These are phyloP conservation scores for Neotropicomus parvogracilis DNA, from an alignment of 1,284 basidiomycete genomes.

Conservation along the genomic window DNA sequence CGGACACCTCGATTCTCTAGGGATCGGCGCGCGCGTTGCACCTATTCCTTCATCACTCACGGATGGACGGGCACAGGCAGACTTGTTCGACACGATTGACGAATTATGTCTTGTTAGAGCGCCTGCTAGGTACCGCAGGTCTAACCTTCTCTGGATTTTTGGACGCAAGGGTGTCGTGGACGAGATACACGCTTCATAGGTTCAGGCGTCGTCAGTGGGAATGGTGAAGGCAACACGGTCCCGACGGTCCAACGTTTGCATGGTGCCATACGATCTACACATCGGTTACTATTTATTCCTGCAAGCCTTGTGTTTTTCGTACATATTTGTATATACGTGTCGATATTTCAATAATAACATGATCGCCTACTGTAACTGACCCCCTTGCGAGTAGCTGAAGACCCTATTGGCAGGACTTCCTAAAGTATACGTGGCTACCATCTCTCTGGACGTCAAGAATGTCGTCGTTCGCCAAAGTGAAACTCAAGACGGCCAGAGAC, in stretches of 20 bases:
- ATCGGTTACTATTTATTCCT: no score
- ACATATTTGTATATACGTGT: not conserved
- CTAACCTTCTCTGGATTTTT: slow-evolving; percentile 19
- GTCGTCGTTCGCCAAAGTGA: slow-evolving; percentile 56
- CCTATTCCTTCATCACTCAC: slow-evolving; percentile 5
- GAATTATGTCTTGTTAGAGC: slow-evolving; percentile 28
- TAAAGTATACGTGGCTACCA: no score
- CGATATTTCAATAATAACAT: no score
- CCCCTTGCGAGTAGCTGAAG: no score
- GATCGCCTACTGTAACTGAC: no score
- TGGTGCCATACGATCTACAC: no score
- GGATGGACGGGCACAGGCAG: not conserved
- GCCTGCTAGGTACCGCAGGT: slow-evolving; percentile 17
- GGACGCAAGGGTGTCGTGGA: slow-evolving; percentile 9
- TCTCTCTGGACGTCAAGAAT: slow-evolving; percentile 8
- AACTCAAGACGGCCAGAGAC: slow-evolving; percentile 80
- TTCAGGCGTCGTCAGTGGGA: not conserved
- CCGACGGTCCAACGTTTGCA: no score
- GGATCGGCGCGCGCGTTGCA: slow-evolving; percentile 20
- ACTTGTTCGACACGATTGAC: slow-evolving; percentile 15
- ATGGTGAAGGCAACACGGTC: not conserved
- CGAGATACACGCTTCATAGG: not conserved
- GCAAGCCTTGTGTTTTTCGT: no score
- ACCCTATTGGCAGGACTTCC: no score
- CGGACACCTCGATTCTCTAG: slow-evolving; percentile 7